Percentiles rank a stretch among this genome's conserved stretches.
These are phyloP conservation scores for Cyberlindnera suaveolens DNA, from an alignment of 805 yeast species.

Conservation along the genomic window DNA sequence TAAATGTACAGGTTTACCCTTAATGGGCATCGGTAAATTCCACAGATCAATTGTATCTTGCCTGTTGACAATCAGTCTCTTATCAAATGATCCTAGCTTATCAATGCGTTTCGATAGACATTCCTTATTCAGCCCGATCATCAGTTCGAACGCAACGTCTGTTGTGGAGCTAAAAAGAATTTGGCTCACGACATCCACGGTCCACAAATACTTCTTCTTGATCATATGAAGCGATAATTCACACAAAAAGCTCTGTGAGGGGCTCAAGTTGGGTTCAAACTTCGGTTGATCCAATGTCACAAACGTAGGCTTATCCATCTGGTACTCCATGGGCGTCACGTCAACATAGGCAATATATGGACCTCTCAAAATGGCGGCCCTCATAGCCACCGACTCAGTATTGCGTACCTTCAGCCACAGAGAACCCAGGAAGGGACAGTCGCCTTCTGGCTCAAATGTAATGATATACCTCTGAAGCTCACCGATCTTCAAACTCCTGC, in stretches of 20 bases:
- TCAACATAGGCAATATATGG: conserved; percentile 74
- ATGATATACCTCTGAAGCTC: conserved; percentile 52
- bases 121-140: conserved; percentile 38
- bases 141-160: conserved; percentile 55
- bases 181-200: conserved; percentile 66
- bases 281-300: conserved; percentile 74
- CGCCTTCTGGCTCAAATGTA: conserved; percentile 29
- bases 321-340: conserved; percentile 49
- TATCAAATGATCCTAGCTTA: conserved; percentile 26
- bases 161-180: conserved; percentile 60
- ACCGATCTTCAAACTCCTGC: conserved; percentile 38
- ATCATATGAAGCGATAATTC: conserved; percentile 62
- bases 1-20: conserved; percentile 47
- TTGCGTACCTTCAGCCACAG: conserved; percentile 58
- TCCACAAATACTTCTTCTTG: conserved; percentile 55
- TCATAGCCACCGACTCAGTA: conserved; percentile 48
- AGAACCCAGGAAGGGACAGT: conserved; percentile 23
- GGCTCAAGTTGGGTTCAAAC: conserved; percentile 64
- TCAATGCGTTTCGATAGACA: conserved; percentile 20
- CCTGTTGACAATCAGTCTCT: conserved; percentile 41
- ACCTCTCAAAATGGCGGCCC: conserved; percentile 74
- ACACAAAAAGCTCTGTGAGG: conserved; percentile 57
- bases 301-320: conserved; percentile 43
- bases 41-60: conserved; percentile 62
- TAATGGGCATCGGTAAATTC: conserved; percentile 50